These are phyloP conservation scores for Trichosporon asahii DNA, from an alignment of 1,284 basidiomycete species.

Conservation along the genomic window DNA sequence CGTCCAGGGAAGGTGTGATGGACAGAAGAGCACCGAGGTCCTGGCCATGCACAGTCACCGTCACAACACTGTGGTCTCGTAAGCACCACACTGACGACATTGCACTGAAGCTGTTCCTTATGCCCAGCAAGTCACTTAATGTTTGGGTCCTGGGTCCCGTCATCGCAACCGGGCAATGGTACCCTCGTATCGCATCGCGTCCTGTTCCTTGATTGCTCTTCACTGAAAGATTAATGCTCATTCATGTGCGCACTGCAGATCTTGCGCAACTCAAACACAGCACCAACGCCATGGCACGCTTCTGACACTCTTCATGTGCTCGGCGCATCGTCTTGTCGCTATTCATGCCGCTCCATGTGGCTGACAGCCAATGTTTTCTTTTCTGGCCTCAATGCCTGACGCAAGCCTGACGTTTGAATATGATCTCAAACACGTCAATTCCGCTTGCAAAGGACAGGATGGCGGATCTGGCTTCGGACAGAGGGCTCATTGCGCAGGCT, in stretches of 20 bases:
- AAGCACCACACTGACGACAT: not conserved
- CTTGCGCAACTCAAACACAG: not conserved
- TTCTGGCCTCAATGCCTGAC: not conserved
- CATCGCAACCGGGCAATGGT: not conserved
- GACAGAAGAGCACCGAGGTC: not conserved
- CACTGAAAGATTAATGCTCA: conserved; percentile 2
- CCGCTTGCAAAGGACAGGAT: not conserved
- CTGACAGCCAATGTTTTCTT: not conserved
- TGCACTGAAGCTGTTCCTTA: not conserved
- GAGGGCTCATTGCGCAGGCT: not conserved
- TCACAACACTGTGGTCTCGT: not conserved
- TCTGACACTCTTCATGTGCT: not conserved
- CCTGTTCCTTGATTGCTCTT: not conserved
- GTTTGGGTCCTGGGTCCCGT: not conserved
- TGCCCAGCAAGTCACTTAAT: not conserved
- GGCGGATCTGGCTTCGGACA: not conserved
- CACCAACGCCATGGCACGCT: not conserved
- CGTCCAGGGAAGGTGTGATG: not conserved
- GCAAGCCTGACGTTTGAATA: not conserved
- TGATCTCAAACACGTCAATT: not conserved
- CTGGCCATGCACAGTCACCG: not conserved
- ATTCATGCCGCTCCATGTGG: not conserved
- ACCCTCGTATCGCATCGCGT: not conserved
- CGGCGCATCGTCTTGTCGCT: not conserved
- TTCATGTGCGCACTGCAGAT: not conserved